These are phyloP conservation scores for Strigomonas culicis DNA, from an alignment of 208 protist genomes.

Conservation along the genomic window DNA sequence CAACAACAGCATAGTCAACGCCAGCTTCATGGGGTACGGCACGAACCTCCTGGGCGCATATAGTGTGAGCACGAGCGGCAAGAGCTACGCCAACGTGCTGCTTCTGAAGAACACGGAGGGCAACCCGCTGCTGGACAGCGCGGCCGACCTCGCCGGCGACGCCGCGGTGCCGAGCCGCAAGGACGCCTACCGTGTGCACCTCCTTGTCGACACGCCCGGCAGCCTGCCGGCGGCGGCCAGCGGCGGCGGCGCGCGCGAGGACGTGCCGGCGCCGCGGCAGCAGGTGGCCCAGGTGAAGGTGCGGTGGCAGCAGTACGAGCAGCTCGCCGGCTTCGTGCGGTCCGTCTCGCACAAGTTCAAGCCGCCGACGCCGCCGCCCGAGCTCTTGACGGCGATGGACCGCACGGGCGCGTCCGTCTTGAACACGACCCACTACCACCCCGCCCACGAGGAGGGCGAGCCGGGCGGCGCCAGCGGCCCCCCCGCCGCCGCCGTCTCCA, in stretches of 20 bases:
- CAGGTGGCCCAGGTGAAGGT: constrained; percentile 33
- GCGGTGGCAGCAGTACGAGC: constrained; percentile 33
- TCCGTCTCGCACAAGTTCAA: constrained; percentile 44
- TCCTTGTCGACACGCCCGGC: constrained; percentile 9
- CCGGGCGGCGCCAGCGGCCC: too few species aligned
- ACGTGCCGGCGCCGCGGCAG: constrained; percentile 15
- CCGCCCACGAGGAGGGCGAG: too few species aligned
- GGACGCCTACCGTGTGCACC: constrained; percentile 40
- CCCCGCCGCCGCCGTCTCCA: too few species aligned
- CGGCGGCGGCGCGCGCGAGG: constrained; percentile 1
- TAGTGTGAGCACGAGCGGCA: background rate
- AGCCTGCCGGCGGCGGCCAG: background rate
- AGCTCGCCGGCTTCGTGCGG: constrained; percentile 37
- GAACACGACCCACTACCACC: too few species aligned
- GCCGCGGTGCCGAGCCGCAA: constrained; percentile 18
- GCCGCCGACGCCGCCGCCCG: constrained; percentile 25
- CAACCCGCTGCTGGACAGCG: background rate
- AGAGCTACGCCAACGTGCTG: constrained; percentile 12
- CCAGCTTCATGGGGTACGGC: background rate
- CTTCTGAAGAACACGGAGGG: constrained; percentile 10
- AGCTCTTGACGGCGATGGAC: constrained; percentile 18
- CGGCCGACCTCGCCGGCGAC: background rate
- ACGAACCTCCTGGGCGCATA: background rate
- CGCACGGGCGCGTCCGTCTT: too few species aligned
- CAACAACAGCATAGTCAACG: background rate